These are phyloP conservation scores for Stephania japonica DNA, from an alignment of 164 flowering plant genomes.

Conservation along the genomic window DNA sequence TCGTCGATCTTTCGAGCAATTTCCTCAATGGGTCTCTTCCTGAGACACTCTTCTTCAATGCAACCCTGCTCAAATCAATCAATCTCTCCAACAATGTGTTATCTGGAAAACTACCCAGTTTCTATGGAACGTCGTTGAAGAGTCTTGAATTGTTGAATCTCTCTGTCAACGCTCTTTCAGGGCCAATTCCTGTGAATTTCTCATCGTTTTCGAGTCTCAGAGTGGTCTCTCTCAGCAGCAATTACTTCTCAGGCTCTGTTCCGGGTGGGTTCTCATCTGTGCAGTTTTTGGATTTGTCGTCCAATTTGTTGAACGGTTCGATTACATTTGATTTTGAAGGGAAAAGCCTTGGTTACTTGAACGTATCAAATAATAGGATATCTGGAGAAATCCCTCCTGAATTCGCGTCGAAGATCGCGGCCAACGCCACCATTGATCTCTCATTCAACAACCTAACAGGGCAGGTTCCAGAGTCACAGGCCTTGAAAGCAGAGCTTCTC, in stretches of 20 bases:
- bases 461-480: constrained; percentile 42
- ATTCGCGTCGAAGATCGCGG: constrained; percentile 37
- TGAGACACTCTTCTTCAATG: constrained; percentile 39
- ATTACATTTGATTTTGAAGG: constrained; percentile 54
- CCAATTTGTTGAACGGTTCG: constrained; percentile 61
- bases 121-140: constrained; percentile 19
- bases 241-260: constrained; percentile 51
- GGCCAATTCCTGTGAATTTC: constrained; percentile 47
- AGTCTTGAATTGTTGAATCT: constrained; percentile 61
- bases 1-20: constrained; percentile 75
- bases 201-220: constrained; percentile 38
- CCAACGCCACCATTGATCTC: constrained; percentile 51
- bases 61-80: constrained; percentile 47
- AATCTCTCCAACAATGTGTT: constrained; percentile 62
- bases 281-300: constrained; percentile 52
- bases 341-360: constrained; percentile 42
- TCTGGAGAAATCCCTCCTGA: constrained; percentile 41
- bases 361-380: constrained; percentile 56
- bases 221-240: constrained; percentile 47
- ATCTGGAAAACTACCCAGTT: constrained; percentile 58
- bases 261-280: constrained; percentile 39
- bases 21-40: constrained; percentile 80
- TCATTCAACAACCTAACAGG: constrained; percentile 73
- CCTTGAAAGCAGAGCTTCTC: constrained; percentile 42
- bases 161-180: constrained; percentile 73